Base-by-base conservation (phyloP, 2,329 filamentous ascomycete genomes). In the Aspergillus flavus region DNA sequence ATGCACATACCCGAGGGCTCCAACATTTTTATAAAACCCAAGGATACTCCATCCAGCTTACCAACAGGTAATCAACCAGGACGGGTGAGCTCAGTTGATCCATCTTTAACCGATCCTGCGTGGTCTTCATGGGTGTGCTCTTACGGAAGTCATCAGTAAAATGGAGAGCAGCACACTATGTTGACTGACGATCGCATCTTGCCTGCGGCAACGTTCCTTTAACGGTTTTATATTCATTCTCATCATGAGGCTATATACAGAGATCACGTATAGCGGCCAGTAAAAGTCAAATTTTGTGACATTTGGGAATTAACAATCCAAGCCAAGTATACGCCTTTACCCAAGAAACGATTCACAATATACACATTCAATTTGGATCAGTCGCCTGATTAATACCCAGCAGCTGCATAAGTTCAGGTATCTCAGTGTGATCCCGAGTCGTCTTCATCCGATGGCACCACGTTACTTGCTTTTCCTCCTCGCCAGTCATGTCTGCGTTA, bases 401-500 rank as follows among this genome's bases (percentile, higher is more conserved):
- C 1, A 50, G 1, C 23, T 16, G 46, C 46, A 34, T 45, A 30
- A 72, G 32, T 1, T 55, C 60, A 2, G 61, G n/a, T 1, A 94
- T 82, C 80, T 93, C 91, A 1, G 86, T 85, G 73, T 96, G 92
- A 68, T 94, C 92, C 56, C 92, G 81, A 14, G 91, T 94, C 62
- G 87, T 91, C 73, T 83, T 83, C 92, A 96, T 96, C 32, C 91
- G 84, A 78, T 94, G 91, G 70, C 90, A 93, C 92, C 92, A 96
- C 1, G 86, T 88, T 32, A 92, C 85, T 2, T 48, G 12, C 66
- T 60, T 72, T 66, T 66, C 67, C 7, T 68, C 64, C 30, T 69
- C 66, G 4, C 59, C 62, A n/a, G 48, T 52, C 3, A 36, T 65
- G 10, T 46, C 43, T 21, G 10, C 19, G 0, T 23, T 21, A 23